Base-by-base conservation (phyloP, 805 yeast genomes). In the Zygosaccharomyces siamensis region DNA sequence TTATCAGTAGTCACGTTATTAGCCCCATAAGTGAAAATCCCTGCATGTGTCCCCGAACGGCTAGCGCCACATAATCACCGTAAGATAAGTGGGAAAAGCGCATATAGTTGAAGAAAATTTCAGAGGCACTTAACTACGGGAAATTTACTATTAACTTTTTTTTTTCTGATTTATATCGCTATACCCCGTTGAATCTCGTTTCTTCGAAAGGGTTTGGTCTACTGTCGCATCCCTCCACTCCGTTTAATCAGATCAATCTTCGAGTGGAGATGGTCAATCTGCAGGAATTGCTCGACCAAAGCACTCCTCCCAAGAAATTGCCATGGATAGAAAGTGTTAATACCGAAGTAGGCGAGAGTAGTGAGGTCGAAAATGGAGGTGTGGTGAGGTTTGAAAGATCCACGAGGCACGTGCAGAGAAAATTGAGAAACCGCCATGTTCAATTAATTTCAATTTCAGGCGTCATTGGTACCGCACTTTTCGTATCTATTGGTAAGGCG, bases 381-480 rank as follows among this genome's bases (percentile, higher is more conserved):
- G n/a, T 24, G 4, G 7, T 18, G 16, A 33, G 21, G 7, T 23
- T 41, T n/a, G 44, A 30, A 24, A 32, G 44, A 5, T 41, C 44
- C 10, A 41, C 44, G 12, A 31, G 44, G n/a, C 44, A 41, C 16
- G 44, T 41, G 20, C 44, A 41, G 20, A 66, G 92, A 40, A 73
- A 74, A 26, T 70, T 86, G 47, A 69, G 74, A 51, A 79, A 81
- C 46, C 72, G 95, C 50, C 96, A 89, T 68, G 81, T 87, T 23
- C 89, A 86, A 59, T 72, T 87, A 46, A 81, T 87, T 52, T 85
- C 88, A 10, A 82, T 87, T 21, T 89, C 92, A 16, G 93, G 92
- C 45, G 83, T 88, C 35, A 84, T 86, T 54, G 95, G 95, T 35
- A 83, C 92, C 1, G 92, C 86, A 7, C 69, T 86, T 5, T 86